Conservation (phyloP, 441 rosid genomes). For the Pelargonium australe region DNA sequence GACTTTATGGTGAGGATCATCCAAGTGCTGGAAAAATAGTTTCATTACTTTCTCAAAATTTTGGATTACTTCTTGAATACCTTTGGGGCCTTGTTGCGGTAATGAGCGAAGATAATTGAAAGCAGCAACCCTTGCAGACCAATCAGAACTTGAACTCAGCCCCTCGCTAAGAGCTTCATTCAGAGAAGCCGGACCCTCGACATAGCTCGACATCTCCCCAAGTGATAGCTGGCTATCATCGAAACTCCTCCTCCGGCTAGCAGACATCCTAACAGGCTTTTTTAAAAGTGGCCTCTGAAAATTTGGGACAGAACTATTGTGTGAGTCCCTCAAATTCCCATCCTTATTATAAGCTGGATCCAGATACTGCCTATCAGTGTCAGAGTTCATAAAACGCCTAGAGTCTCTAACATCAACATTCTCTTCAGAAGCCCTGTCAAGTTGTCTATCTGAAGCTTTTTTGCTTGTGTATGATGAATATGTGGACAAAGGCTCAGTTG, state of each 20-base stretch:
- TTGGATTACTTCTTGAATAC: slow-evolving; percentile 86
- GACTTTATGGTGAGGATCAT: slow-evolving; percentile 99
- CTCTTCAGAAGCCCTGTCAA: slow-evolving; percentile 63
- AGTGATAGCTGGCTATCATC: slow-evolving; percentile 80
- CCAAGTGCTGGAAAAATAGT: slow-evolving; percentile 91
- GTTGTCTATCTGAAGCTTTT: slow-evolving; percentile 59
- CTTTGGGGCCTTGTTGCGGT: slow-evolving; percentile 88
- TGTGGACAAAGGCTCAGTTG: slow-evolving; percentile 53
- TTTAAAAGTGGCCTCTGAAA: slow-evolving; percentile 95
- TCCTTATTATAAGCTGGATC: slow-evolving; percentile 54
- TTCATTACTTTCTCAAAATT: slow-evolving; percentile 97
- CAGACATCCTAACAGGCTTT: slow-evolving; percentile 78
- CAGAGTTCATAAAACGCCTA: slow-evolving; percentile 47
- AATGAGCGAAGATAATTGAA: slow-evolving; percentile 73
- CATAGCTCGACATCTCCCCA: slow-evolving; percentile 72
- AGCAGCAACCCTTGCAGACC: slow-evolving; percentile 96
- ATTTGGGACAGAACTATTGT: slow-evolving; percentile 71
- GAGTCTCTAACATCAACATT: slow-evolving; percentile 54
- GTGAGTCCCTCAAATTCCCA: slow-evolving; percentile 58
- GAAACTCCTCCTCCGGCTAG: slow-evolving; percentile 87
- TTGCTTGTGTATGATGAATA: slow-evolving; percentile 62
- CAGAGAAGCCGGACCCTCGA: slow-evolving; percentile 85
- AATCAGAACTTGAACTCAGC: slow-evolving; percentile 81
- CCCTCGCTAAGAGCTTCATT: slow-evolving; percentile 83
- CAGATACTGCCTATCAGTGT: slow-evolving; percentile 62